Evolutionary conservation across 2,329 filamentous ascomycete genomes (phyloP), one percentile per base, ranked within the genome.

Genomic region (Pestalotiopsis fici): DNA sequence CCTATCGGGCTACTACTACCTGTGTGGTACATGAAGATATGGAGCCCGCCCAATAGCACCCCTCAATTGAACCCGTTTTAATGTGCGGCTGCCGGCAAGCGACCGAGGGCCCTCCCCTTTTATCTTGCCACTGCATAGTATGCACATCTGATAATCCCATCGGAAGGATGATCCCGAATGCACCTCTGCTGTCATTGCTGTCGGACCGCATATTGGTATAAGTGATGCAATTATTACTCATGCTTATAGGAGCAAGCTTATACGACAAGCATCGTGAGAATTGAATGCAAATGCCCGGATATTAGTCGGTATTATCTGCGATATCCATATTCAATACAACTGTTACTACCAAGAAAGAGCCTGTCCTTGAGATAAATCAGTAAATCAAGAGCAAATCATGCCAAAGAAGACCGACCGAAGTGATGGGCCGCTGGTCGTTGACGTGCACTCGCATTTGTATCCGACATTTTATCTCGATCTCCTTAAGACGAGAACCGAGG

Each of bases 381-480:
- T 9, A 1, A 35, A 35, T 11, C 31, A 35, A 35, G 6, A 35
- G 11, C 31, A 35, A 35, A 35, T 21, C 57, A 60, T 60, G 57
- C 7, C 57, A 11, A 28, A 15, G 18, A n/a, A 18, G 21, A n/a
- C 12, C 39, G 54, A 54, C 25, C 55, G 2, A 11, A 35, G 31
- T 18, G 23, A 55, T 55, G 47, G 28, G 18, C 25, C 47, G n/a
- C 27, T 64, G 18, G 61, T 64, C 13, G 39, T 64, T 5, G 27
- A 55, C 37, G 47, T 64, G 25, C 39, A 56, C 28, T 54, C 61
- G 21, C 61, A 64, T 31, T 25, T 64, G n/a, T 64, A 55, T n/a
- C 61, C 61, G 13, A 64, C 61, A 12, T 64, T 64, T 15, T 64
- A 64, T 25, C 39, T 64, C n/a, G 61, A 31, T 13, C 21, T 64